A percentile compares a stretch with the other conserved stretches of the same genome.
These are phyloP conservation scores for Botrytis aclada DNA, from an alignment of 2,329 filamentous ascomycete genomes.

Conservation along the genomic window DNA sequence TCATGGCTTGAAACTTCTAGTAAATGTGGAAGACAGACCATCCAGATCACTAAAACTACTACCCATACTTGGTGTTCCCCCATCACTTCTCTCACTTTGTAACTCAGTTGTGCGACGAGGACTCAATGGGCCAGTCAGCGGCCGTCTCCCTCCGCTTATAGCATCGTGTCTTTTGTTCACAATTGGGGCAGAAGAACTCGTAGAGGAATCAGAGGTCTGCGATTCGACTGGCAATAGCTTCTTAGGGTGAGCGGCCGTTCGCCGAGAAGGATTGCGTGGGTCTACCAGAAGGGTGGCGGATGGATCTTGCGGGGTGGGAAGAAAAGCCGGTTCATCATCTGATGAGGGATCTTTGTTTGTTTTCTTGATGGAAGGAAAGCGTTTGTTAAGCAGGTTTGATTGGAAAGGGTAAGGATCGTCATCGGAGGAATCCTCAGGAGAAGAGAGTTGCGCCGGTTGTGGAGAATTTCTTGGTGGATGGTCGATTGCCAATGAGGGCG, in stretches of 20 bases:
- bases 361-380: constrained; percentile 31
- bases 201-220: constrained; percentile 60
- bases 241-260: constrained; percentile 21
- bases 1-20: background rate
- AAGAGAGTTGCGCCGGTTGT: constrained; percentile 22
- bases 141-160: constrained; percentile 17
- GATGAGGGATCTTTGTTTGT: constrained; percentile 28
- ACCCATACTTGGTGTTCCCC: constrained; percentile 70
- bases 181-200: constrained; percentile 44
- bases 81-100: constrained; percentile 64
- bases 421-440: constrained; percentile 31
- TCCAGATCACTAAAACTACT: constrained; percentile 86
- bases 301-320: constrained; percentile 30
- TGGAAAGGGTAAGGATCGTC: constrained; percentile 30
- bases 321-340: constrained; percentile 37
- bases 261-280: constrained; percentile 25
- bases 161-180: constrained; percentile 21
- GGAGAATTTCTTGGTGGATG: constrained; percentile 23
- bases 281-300: constrained; percentile 35
- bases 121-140: constrained; percentile 47
- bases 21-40: constrained; percentile 45
- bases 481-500: constrained; percentile 19
- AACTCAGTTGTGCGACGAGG: constrained; percentile 59
- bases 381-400: constrained; percentile 35
- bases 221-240: constrained; percentile 31